Base-by-base conservation (phyloP, 495 filamentous ascomycete species). In the Hypoxylon fragiforme region DNA sequence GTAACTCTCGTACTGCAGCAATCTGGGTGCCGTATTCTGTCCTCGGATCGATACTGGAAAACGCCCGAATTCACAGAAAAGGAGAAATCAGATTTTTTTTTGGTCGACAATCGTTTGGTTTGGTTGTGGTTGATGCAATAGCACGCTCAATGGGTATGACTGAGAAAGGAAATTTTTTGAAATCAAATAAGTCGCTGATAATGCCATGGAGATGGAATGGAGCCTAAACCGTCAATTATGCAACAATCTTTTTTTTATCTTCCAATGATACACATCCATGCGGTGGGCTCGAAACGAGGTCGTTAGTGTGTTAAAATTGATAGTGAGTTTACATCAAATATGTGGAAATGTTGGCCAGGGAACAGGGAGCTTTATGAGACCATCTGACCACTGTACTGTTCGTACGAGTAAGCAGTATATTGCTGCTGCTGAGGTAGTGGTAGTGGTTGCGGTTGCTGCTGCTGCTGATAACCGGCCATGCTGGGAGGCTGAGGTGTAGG, bases 401-500 rank as follows among this genome's bases (percentile, higher is more conserved):
- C 52, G 22, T 63, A 63, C 14, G 58, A 43, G 35, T 65, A 65
- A 16, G 44, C 19, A n/a, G 65, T 39, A 50, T 63, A 68, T 14
- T 63, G 58, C 21, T 65, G 24, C 24, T 28, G 24, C 24, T 28
- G 24, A 4, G 4, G 24, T 9, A 4, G 24, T 28, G 4, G 24
- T 28, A 4, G 24, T 9, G 4, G 24, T 9, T 28, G 24, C 24
- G 4, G 24, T 4, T 4, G 24, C 24, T 58, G 52, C 21, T 55
- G 54, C 16, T 67, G 65, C 7, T 43, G 28, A 42, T 63, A 63
- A 20, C 48, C 57, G 7, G 42, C 20, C 43, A 44, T 39, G 37
- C 7, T 54, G 20, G 62, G 54, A 36, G 57, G 58, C 34, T 72
- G 74, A 18, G 78, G 77, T 1, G 76, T 80, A 20, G 80, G 78